These are phyloP conservation scores for Pseudomassariella vexata DNA, from an alignment of 2,329 filamentous ascomycete species.

Conservation along the genomic window DNA sequence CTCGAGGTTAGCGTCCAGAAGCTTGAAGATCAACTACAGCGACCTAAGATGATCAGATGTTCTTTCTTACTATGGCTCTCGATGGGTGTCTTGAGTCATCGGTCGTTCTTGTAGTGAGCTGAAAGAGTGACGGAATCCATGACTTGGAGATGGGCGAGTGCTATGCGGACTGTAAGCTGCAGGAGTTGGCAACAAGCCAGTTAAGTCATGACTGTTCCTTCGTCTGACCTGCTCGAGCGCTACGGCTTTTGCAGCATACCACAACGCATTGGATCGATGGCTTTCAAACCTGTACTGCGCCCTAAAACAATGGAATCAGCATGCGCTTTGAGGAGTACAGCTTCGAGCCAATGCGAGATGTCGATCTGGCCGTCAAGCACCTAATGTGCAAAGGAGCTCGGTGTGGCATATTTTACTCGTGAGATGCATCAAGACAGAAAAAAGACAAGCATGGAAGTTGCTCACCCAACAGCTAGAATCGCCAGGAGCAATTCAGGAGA, in stretches of 20 bases:
- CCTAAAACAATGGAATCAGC: too few species aligned
- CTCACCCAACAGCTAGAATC: constrained; percentile 62
- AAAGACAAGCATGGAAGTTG: too few species aligned
- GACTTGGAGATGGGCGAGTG: constrained; percentile 51
- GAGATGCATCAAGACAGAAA: too few species aligned
- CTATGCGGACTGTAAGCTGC: constrained; percentile 56
- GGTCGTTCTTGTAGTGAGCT: constrained; percentile 52
- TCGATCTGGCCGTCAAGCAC: too few species aligned
- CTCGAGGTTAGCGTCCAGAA: too few species aligned
- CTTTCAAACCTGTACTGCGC: constrained; percentile 61
- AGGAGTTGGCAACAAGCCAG: constrained; percentile 49
- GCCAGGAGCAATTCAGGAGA: constrained; percentile 63
- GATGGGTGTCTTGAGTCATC: constrained; percentile 51
- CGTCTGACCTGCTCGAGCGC: constrained; percentile 53
- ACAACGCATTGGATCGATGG: constrained; percentile 52
- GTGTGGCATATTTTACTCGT: too few species aligned
- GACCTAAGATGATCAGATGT: too few species aligned
- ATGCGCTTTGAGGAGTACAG: too few species aligned
- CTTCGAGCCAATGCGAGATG: too few species aligned
- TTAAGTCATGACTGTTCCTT: constrained; percentile 50
- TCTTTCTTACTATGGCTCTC: constrained; percentile 55
- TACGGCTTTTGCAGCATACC: constrained; percentile 56
- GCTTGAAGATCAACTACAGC: too few species aligned
- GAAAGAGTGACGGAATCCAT: constrained; percentile 52
- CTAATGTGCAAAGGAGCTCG: too few species aligned